phyloP scores from a whole-genome alignment of 2,329 filamentous ascomycete genomes.

The Fusarium longipes region DNA sequence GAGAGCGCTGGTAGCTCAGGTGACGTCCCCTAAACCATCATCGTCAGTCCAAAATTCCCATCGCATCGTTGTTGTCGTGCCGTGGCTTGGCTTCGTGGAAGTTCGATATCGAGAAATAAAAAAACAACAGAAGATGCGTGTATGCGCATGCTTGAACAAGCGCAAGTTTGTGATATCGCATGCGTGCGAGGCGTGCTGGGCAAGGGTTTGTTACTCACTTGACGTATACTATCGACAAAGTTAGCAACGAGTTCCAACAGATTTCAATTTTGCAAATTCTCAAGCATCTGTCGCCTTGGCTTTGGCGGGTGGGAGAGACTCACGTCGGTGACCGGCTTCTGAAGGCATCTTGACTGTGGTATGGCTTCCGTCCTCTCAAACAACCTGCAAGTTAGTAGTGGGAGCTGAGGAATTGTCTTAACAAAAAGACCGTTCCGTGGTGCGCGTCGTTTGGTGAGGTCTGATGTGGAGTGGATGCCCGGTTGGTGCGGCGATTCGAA shows the following conservation, averaged over 20 bases:
- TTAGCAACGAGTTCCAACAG: conserved; percentile 52
- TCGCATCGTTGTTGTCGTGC: conserved; percentile 39
- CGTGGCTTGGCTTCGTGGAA: conserved; percentile 40
- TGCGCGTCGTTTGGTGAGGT: conserved; percentile 58
- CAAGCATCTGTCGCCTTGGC: conserved; percentile 12
- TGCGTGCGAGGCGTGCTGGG: conserved; percentile 22
- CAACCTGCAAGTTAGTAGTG: conserved; percentile 57
- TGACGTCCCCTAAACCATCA: conserved; percentile 82
- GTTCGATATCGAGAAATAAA: conserved; percentile 35
- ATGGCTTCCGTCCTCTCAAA: conserved; percentile 60
- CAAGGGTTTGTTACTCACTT: conserved; percentile 73
- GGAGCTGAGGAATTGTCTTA: conserved; percentile 58
- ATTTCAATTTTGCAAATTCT: conserved; percentile 32
- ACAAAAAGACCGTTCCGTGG: conserved; percentile 59
- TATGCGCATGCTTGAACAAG: conserved; percentile 28
- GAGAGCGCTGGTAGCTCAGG: conserved; percentile 96
- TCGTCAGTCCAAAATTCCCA: conserved; percentile 48
- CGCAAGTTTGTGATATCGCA: conserved; percentile 25
- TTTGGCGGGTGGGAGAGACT: conserved; percentile 58
- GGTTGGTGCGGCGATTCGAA: conserved; percentile 51
- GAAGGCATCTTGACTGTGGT: conserved; percentile 82
- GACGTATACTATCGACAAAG: conserved; percentile 76
- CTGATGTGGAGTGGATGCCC: conserved; percentile 55
- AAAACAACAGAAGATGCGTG: conserved; percentile 33
- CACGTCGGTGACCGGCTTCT: conserved; percentile 88